Conservation (phyloP, 768 basidiomycete species). For the Leccinum sublutescens region DNA sequence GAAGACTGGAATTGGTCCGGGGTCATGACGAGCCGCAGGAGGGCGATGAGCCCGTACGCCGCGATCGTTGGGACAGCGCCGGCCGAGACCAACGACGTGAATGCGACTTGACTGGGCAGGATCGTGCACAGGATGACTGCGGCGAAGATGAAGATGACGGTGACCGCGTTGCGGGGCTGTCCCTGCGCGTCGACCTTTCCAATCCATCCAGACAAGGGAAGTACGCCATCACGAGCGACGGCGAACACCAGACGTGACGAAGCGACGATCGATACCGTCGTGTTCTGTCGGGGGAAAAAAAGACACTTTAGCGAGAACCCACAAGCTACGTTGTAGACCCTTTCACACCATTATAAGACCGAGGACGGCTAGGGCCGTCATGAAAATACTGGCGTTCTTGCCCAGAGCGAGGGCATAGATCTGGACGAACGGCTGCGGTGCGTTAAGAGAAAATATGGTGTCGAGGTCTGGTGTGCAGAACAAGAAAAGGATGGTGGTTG, state of each 20-base stretch:
- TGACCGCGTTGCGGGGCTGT: conserved; percentile 83
- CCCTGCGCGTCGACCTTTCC: conserved; percentile 65
- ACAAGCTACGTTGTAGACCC: background rate
- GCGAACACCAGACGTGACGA: conserved; percentile 88
- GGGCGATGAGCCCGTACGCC: conserved; percentile 79
- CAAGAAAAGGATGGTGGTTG: conserved; percentile 75
- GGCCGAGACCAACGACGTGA: conserved; percentile 87
- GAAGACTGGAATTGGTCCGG: conserved; percentile 72
- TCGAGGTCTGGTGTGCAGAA: conserved; percentile 83
- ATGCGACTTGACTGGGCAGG: conserved; percentile 86
- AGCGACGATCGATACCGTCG: conserved; percentile 84
- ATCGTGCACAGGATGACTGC: conserved; percentile 81
- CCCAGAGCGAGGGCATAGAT: conserved; percentile 85
- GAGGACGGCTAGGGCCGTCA: conserved; percentile 80
- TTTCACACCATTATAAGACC: conserved; percentile 78
- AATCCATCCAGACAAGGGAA: conserved; percentile 84
- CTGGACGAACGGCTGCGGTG: conserved; percentile 91
- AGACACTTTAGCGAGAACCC: background rate
- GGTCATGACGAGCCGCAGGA: conserved; percentile 76
- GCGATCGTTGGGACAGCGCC: conserved; percentile 86
- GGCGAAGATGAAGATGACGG: conserved; percentile 81
- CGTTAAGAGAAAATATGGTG: conserved; percentile 68
- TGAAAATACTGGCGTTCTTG: conserved; percentile 74
- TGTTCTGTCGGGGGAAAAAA: conserved; percentile 51
- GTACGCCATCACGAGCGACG: conserved; percentile 90